phyloP scores from a whole-genome alignment of 106 monocot genomes.

The Dioscorea alata region DNA sequence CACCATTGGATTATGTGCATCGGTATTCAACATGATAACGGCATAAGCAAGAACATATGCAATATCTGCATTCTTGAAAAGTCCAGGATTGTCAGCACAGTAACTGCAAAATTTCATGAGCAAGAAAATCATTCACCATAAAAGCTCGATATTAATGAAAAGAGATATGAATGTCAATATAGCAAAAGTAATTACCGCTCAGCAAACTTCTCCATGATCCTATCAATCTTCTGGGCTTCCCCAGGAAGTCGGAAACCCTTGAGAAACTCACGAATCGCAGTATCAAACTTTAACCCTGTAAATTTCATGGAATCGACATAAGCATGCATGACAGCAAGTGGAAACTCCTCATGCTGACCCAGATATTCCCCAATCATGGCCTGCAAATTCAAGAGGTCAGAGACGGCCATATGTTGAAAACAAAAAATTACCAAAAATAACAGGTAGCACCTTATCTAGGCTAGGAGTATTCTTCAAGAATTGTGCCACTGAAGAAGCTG shows the following conservation, averaged over 20 bases:
- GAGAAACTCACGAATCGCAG: conserved; percentile 93
- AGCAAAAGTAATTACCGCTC: conserved; percentile 51
- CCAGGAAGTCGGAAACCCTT: conserved; percentile 91
- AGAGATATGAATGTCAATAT: neutral
- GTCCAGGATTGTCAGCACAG: conserved; percentile 87
- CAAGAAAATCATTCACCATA: neutral
- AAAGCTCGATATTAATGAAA: neutral
- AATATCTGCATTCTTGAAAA: conserved; percentile 91
- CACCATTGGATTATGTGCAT: conserved; percentile 97
- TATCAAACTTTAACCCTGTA: conserved; percentile 80
- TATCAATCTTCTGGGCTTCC: conserved; percentile 99
- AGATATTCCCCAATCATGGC: conserved; percentile 95
- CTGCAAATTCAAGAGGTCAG: conserved; percentile 35
- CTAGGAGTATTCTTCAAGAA: conserved; percentile 79
- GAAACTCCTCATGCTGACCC: conserved; percentile 95
- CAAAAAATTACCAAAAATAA: neutral
- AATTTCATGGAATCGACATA: conserved; percentile 99
- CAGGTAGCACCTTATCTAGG: conserved; percentile 71
- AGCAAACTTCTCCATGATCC: conserved; percentile 99
- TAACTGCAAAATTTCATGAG: conserved; percentile 62
- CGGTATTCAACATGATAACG: conserved; percentile 96
- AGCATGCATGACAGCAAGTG: conserved; percentile 96
- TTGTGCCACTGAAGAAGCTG: conserved; percentile 61
- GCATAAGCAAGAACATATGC: conserved; percentile 98
- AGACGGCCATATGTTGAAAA: neutral